Evolutionary conservation across 495 filamentous ascomycete species (phyloP).

Genomic region (Podospora tetraspora): DNA sequence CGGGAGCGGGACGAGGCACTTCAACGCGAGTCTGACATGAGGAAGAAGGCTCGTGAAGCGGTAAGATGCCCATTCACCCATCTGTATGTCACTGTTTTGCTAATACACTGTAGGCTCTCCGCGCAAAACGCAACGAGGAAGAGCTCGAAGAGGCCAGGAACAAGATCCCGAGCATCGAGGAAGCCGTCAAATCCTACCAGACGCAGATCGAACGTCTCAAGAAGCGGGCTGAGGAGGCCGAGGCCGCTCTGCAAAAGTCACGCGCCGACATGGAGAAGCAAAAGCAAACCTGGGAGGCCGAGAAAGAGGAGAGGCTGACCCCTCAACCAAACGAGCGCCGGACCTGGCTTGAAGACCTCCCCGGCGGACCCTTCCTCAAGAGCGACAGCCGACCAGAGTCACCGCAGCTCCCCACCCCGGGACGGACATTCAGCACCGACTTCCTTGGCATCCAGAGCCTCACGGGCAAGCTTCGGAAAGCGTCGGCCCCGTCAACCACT

Average conservation of each 20-base stretch:
- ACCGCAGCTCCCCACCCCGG: conserved; percentile 37
- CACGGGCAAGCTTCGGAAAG: conserved; percentile 39
- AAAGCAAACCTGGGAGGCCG: conserved; percentile 60
- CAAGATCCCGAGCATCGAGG: conserved; percentile 55
- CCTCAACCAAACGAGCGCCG: conserved; percentile 60
- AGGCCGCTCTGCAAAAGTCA: conserved; percentile 54
- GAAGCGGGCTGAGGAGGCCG: conserved; percentile 58
- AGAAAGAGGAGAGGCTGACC: conserved; percentile 63
- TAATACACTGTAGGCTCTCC: conserved; percentile 53
- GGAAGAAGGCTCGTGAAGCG: conserved; percentile 79
- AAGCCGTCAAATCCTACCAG: conserved; percentile 51
- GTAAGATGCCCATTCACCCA: conserved; percentile 49
- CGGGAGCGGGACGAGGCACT: conserved; percentile 82
- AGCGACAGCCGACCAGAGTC: conserved; percentile 44
- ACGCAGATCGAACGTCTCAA: conserved; percentile 60
- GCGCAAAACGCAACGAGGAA: conserved; percentile 71
- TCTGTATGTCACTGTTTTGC: conserved; percentile 18
- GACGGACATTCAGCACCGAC: conserved; percentile 45
- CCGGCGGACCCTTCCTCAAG: conserved; percentile 32
- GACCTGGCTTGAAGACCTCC: conserved; percentile 64
- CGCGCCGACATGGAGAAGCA: conserved; percentile 40
- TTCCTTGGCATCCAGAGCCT: conserved; percentile 41
- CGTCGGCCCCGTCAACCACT: conserved; percentile 41
- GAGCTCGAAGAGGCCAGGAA: conserved; percentile 70
- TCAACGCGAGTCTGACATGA: conserved; percentile 77